These are phyloP conservation scores for Hsuehochloa calcarea DNA, from an alignment of 176 grass and related monocot genomes.

Conservation along the genomic window DNA sequence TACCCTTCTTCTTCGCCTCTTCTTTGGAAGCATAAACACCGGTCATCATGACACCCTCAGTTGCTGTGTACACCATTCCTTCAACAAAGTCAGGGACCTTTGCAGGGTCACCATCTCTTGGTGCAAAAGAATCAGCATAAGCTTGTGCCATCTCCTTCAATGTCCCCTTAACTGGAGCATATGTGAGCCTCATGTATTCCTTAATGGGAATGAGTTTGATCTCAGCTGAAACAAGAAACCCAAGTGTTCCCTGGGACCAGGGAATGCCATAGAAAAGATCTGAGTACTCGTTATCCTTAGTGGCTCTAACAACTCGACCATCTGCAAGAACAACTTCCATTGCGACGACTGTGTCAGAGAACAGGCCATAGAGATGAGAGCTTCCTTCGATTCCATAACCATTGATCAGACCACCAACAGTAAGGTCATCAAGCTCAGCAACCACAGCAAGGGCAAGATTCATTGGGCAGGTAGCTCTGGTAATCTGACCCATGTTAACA, in stretches of 20 bases:
- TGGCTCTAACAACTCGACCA: constrained; percentile 71
- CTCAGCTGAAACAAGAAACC: constrained; percentile 83
- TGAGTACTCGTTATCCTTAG: constrained; percentile 87
- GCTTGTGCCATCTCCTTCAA: constrained; percentile 68
- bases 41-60: constrained; percentile 86
- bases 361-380: constrained; percentile 88
- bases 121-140: constrained; percentile 74
- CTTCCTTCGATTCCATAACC: constrained; percentile 96
- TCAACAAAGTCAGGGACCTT: constrained; percentile 97
- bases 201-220: constrained; percentile 89
- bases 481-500: constrained; percentile 95
- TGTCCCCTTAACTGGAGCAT: constrained; percentile 51
- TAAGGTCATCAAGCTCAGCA: constrained; percentile 92
- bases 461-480: constrained; percentile 73
- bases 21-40: constrained; percentile 91
- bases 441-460: constrained; percentile 76
- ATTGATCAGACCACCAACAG: constrained; percentile 88
- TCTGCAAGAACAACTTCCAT: constrained; percentile 85
- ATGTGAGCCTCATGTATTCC: constrained; percentile 91
- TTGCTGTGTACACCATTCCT: constrained; percentile 68
- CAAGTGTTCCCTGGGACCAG: constrained; percentile 91
- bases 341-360: constrained; percentile 81
- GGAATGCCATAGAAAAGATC: constrained; percentile 93
- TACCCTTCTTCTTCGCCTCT: constrained; percentile 94
- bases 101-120: constrained; percentile 65